Evolutionary conservation across 2,329 filamentous ascomycete genomes (phyloP), one percentile per base, ranked within the genome.

Genomic region (Hypoxylon sp.): DNA sequence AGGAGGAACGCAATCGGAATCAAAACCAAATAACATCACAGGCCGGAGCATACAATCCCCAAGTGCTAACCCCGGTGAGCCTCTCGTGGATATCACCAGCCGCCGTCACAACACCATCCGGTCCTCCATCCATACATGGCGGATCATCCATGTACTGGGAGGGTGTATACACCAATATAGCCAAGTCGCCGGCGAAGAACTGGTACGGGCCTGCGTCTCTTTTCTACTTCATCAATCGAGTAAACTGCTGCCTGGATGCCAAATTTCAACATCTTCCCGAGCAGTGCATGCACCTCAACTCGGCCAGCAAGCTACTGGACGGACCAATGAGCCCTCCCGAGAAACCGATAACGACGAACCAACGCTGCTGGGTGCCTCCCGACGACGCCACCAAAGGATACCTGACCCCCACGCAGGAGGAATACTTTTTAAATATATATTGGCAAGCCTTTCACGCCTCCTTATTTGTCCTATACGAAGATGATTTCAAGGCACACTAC

Each of bases 361-460:
- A 43, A 12, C 43, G 25, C 11, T 31, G 25, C 5, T 43, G 5
- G 12, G 20, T 7, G 8, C 23, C 19, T 8, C 20, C 32, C n/a
- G 17, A 41, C 7, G 53, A 56, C 7, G 9, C 51, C 13, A 48
- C 43, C 20, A 64, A 59, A 8, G 61, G 63, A 8, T 65, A 68
- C 19, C 57, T 78, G 15, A 69, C 62, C 5, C 61, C 64, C 19
- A 61, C 62, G 2, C 71, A 79, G 53, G 76, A 79, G 60, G 75
- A 78, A 31, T 73, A 71, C 27, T 73, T 78, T 15, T 62, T 80
- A 1, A 66, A 69, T 9, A 59, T 78, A 1, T 79, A 76, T 55
- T 80, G 78, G 77, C 68, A 75, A 34, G 69, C 71, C 0, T 75
- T 73, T 47, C 73, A 80, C 37, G 66, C 63, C 1, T 61, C 71